Evolutionary conservation across 2,329 filamentous ascomycete species (phyloP).

Genomic region (Epichloe brachyelytri): DNA sequence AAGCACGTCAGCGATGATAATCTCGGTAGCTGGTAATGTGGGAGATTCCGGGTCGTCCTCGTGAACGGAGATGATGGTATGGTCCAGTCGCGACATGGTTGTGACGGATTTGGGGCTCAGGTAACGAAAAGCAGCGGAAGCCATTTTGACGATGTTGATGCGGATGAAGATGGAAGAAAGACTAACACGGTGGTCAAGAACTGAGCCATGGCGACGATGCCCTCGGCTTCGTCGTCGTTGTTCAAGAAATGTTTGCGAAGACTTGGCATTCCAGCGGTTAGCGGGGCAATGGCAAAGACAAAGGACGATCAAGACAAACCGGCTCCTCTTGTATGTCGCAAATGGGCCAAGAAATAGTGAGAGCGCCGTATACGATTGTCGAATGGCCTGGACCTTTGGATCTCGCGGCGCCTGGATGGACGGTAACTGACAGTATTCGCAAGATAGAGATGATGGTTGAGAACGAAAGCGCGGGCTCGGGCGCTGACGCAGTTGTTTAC

Average conservation of each 20-base stretch:
- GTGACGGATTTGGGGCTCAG: conserved; percentile 20
- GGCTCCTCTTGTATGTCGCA: not conserved
- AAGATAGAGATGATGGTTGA: not conserved
- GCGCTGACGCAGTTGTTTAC: conserved; percentile 7
- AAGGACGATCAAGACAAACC: not conserved
- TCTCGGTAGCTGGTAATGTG: conserved; percentile 10
- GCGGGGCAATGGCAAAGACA: conserved; percentile 22
- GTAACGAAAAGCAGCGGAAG: conserved; percentile 15
- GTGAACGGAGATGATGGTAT: conserved; percentile 19
- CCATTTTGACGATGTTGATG: conserved; percentile 11
- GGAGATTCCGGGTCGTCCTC: conserved; percentile 13
- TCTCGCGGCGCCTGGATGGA: not conserved
- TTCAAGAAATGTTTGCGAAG: conserved; percentile 6
- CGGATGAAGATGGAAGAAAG: conserved; percentile 1
- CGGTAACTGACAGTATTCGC: not conserved
- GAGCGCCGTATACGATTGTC: not conserved
- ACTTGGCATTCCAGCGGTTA: conserved; percentile 27
- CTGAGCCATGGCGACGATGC: conserved; percentile 22
- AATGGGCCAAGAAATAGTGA: too few relatives aligned
- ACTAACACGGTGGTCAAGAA: conserved; percentile 32
- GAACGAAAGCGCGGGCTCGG: not conserved
- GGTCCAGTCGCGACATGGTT: conserved; percentile 18
- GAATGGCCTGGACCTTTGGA: not conserved
- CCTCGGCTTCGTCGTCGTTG: conserved; percentile 3
- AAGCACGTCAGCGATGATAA: conserved; percentile 18